Conservation (phyloP, 2,329 filamentous ascomycete genomes). For the Microsporum canis region DNA sequence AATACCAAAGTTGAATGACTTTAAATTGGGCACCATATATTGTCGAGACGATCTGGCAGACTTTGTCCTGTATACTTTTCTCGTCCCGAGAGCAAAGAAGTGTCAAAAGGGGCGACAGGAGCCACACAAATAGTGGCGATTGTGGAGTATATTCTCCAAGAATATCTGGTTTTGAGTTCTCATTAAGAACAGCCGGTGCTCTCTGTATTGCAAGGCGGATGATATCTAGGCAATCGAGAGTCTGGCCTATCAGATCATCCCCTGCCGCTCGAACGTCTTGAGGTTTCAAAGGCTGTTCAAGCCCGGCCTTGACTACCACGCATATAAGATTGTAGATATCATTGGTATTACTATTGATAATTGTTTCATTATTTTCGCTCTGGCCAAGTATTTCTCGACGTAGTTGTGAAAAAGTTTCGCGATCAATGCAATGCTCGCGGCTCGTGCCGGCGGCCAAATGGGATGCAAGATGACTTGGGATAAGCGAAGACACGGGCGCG, state of each 20-base stretch:
- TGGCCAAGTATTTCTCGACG: constrained; percentile 52
- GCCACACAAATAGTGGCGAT: constrained; percentile 43
- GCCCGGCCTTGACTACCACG: constrained; percentile 66
- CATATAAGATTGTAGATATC: constrained; percentile 80
- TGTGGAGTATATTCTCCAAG: constrained; percentile 35
- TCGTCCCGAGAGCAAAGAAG: constrained; percentile 35
- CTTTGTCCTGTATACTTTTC: constrained; percentile 31
- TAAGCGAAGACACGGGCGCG: constrained; percentile 55
- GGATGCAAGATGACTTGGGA: constrained; percentile 78
- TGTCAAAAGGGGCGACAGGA: constrained; percentile 43
- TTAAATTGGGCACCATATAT: constrained; percentile 26
- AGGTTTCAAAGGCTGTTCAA: constrained; percentile 51
- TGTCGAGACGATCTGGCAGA: constrained; percentile 26
- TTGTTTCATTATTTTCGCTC: constrained; percentile 32
- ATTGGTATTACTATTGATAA: constrained; percentile 53
- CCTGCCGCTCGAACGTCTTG: constrained; percentile 20
- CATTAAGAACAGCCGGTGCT: constrained; percentile 55
- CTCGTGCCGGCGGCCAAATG: constrained; percentile 58
- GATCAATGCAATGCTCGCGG: constrained; percentile 53
- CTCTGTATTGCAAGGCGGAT: constrained; percentile 63
- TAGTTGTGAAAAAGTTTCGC: constrained; percentile 63
- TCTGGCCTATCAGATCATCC: constrained; percentile 38
- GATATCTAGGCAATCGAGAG: constrained; percentile 62
- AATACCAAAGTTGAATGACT: constrained; percentile 21
- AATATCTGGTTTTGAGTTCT: constrained; percentile 51